phyloP scores from a whole-genome alignment of 257 asterid genomes.

The Ilex aquifolium region DNA sequence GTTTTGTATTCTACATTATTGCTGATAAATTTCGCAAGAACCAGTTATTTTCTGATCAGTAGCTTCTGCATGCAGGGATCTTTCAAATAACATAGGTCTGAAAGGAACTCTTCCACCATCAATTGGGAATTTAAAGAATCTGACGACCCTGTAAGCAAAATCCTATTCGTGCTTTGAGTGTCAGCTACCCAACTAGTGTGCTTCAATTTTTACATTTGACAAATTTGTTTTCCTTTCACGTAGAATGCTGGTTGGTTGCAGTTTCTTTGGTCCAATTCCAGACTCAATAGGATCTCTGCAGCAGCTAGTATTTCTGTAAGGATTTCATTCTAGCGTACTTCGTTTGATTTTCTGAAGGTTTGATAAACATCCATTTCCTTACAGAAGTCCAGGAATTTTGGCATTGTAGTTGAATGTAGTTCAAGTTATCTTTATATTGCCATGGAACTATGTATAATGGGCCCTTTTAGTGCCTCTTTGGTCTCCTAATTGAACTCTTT shows the following conservation, averaged over 20 bases:
- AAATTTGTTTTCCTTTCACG: not conserved
- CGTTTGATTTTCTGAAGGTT: not conserved
- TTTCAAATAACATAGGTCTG: conserved; percentile 75
- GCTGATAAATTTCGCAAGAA: not conserved
- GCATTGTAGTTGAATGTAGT: not conserved
- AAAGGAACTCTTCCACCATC: conserved; percentile 69
- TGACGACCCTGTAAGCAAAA: not conserved
- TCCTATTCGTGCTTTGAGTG: not conserved
- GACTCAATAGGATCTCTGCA: not conserved
- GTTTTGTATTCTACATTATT: not conserved
- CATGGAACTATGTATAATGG: not conserved
- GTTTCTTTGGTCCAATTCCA: conserved; percentile 3
- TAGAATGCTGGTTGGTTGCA: not conserved
- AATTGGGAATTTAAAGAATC: conserved; percentile 59
- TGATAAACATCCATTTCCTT: not conserved
- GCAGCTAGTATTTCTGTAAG: not conserved
- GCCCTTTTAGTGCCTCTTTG: not conserved
- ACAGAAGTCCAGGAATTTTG: not conserved
- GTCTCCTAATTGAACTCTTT: not conserved
- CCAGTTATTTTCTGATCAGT: conserved; percentile 4
- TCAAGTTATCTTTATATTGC: not conserved
- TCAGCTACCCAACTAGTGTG: not conserved
- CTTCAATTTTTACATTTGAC: not conserved
- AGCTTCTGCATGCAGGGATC: conserved; percentile 60
- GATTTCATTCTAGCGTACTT: not conserved